Percentiles rank a stretch among this genome's conserved stretches.
These are phyloP conservation scores for Apiotrichum sp. DNA, from an alignment of 1,284 basidiomycete species.

Conservation along the genomic window DNA sequence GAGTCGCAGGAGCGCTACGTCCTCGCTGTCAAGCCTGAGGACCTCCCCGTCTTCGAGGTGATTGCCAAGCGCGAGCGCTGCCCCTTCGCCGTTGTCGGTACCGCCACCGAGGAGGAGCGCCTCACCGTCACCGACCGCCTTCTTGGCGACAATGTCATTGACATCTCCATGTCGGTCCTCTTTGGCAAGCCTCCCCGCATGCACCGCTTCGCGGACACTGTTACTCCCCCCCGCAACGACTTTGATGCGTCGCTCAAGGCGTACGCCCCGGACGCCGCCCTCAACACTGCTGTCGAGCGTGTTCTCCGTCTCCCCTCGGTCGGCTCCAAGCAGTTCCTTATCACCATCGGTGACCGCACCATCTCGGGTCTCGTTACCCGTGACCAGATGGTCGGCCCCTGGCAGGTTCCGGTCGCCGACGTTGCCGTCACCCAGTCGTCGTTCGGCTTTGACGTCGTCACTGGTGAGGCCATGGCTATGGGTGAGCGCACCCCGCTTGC, in stretches of 20 bases:
- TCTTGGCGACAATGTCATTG: slow-evolving; percentile 71
- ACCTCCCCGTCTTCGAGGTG: slow-evolving; percentile 57
- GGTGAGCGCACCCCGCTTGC: slow-evolving; percentile 94
- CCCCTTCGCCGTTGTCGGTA: slow-evolving; percentile 79
- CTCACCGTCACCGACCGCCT: slow-evolving; percentile 85
- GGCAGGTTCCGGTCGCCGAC: slow-evolving; percentile 96
- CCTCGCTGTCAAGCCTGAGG: slow-evolving; percentile 67
- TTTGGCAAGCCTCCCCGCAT: slow-evolving; percentile 97
- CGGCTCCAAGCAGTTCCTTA: slow-evolving; percentile 92
- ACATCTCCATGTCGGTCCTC: slow-evolving; percentile 87
- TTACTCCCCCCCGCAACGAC: slow-evolving; percentile 51
- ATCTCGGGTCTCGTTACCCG: slow-evolving; percentile 91
- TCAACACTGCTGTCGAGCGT: slow-evolving; percentile 64
- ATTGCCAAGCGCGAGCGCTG: slow-evolving; percentile 86
- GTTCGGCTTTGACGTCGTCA: slow-evolving; percentile 81
- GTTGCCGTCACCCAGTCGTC: slow-evolving; percentile 91
- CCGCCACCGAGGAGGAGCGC: slow-evolving; percentile 71
- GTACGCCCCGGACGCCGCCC: slow-evolving; percentile 54
- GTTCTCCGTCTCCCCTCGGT: slow-evolving; percentile 87
- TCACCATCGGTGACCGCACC: slow-evolving; percentile 93
- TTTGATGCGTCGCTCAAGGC: slow-evolving; percentile 69
- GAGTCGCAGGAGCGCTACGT: slow-evolving; percentile 98
- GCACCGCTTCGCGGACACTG: slow-evolving; percentile 65
- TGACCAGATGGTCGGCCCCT: slow-evolving; percentile 99
- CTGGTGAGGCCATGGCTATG: slow-evolving; percentile 95